Evolutionary conservation across 208 protist genomes (phyloP).

Genomic region (Trichomonas gallinae): DNA sequence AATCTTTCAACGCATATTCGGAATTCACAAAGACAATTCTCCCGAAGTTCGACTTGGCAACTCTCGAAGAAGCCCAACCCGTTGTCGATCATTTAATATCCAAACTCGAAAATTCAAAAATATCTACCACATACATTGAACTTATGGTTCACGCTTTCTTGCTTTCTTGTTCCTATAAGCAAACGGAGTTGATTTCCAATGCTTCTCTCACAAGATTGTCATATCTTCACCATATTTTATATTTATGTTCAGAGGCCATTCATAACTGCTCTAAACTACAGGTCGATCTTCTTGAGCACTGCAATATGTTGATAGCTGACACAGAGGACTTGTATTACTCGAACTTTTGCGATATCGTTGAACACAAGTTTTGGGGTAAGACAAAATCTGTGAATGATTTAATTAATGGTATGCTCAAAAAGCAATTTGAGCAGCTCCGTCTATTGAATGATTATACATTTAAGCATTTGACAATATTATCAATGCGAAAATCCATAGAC

Average conservation of each 20-base stretch:
- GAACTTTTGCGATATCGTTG: not conserved
- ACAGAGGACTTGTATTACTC: not conserved
- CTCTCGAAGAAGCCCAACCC: not conserved
- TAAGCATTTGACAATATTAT: not conserved
- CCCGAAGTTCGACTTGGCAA: not conserved
- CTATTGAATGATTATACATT: not conserved
- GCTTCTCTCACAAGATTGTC: not conserved
- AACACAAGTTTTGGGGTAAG: conserved; percentile 1
- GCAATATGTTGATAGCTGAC: not conserved
- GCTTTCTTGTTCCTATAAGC: not conserved
- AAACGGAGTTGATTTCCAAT: not conserved
- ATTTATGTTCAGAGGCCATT: not conserved
- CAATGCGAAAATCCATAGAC: not conserved
- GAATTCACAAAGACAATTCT: not conserved
- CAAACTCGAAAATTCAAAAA: not conserved
- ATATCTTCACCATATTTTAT: not conserved
- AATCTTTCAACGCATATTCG: not conserved
- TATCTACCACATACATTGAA: not conserved
- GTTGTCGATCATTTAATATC: not conserved
- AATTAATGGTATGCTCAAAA: not conserved
- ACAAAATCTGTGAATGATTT: not conserved
- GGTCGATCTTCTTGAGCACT: not conserved
- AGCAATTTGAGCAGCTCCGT: not conserved
- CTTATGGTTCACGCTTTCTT: not conserved
- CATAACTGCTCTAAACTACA: not conserved